Percentiles rank a stretch among this genome's conserved stretches.
Evolutionary conservation across 2,329 filamentous ascomycete species (phyloP).

Genomic region (Alternaria metachromatica): DNA sequence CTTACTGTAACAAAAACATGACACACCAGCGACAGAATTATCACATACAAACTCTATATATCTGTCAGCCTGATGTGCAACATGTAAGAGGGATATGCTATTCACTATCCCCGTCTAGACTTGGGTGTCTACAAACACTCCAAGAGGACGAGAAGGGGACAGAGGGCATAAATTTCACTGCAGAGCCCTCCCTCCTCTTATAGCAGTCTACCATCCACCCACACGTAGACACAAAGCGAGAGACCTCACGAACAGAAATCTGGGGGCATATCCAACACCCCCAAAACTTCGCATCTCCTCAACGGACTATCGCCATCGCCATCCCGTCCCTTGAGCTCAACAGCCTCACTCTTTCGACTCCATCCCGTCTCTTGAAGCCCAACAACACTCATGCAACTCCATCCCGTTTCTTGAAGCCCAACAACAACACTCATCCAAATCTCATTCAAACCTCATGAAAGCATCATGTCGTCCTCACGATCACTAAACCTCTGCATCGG

Average conservation of each 20-base stretch:
- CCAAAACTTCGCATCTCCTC: not conserved
- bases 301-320: not conserved
- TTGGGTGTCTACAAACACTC: not conserved
- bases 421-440: no score
- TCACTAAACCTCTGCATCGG: not conserved
- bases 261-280: not conserved
- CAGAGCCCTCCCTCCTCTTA: not conserved
- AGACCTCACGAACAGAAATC: not conserved
- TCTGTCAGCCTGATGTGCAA: no score
- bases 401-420: not conserved
- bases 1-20: not conserved
- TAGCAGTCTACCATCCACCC: not conserved
- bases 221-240: not conserved
- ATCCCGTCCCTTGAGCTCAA: not conserved
- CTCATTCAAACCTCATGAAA: not conserved
- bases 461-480: not conserved
- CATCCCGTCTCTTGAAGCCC: not conserved
- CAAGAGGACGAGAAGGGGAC: not conserved
- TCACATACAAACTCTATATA: not conserved
- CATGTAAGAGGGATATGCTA: no score
- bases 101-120: not conserved
- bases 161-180: not conserved
- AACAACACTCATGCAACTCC: not conserved
- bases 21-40: not conserved
- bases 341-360: not conserved